These are phyloP conservation scores for Penicillium fuscoglaucum DNA, from an alignment of 2,329 filamentous ascomycete species.

Conservation along the genomic window DNA sequence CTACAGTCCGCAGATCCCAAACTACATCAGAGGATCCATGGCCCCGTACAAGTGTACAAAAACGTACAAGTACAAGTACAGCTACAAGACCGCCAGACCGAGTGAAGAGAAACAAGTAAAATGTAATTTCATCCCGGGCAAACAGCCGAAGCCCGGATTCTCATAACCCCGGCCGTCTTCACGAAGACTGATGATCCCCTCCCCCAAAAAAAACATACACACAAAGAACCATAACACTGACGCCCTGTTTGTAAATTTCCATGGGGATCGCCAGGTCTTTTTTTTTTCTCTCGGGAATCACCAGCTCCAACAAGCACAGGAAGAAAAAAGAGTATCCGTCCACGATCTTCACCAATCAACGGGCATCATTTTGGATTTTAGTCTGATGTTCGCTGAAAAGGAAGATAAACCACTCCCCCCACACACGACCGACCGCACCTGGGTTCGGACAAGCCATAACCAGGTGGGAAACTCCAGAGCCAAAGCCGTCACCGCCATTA, in stretches of 20 bases:
- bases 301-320: conserved; percentile 14
- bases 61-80: not conserved
- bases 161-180: conserved; percentile 29
- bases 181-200: conserved; percentile 23
- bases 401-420: conserved; percentile 16
- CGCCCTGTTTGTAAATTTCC: conserved; percentile 20
- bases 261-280: conserved; percentile 21
- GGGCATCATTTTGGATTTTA: conserved; percentile 17
- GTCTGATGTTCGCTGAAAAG: conserved; percentile 18
- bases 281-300: conserved; percentile 14
- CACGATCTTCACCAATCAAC: conserved; percentile 16
- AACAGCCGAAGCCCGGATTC: conserved; percentile 29
- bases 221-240: conserved; percentile 26
- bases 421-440: conserved; percentile 16
- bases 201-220: conserved; percentile 21
- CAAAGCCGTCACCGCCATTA: conserved; percentile 27
- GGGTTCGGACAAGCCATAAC: conserved; percentile 3
- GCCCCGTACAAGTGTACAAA: not conserved
- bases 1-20: not conserved
- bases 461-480: conserved; percentile 24
- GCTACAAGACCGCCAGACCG: conserved; percentile 7
- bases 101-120: conserved; percentile 28
- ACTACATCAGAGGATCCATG: not conserved
- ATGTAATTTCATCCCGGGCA: conserved; percentile 29
- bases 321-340: conserved; percentile 15